These are phyloP conservation scores for Rhizopogon salebrosus DNA, from an alignment of 768 basidiomycete species.

Conservation along the genomic window DNA sequence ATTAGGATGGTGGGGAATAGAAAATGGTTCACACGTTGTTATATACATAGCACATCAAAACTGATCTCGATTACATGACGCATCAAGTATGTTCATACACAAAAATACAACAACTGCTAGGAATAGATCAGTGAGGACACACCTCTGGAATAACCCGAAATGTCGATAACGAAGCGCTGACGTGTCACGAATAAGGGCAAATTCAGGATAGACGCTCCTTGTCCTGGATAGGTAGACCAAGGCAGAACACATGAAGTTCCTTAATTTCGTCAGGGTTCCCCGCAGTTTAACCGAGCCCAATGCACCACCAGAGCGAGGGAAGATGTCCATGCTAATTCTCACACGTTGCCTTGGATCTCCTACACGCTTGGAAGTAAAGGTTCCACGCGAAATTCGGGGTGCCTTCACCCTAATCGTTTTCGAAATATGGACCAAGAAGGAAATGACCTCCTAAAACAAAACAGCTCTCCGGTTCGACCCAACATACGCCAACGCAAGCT, in stretches of 20 bases:
- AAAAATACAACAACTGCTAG: conserved; percentile 4
- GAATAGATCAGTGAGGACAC: neutral
- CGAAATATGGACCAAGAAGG: conserved; percentile 30
- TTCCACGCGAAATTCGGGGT: conserved; percentile 20
- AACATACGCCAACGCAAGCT: conserved; percentile 33
- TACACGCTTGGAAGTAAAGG: neutral
- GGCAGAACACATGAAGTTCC: neutral
- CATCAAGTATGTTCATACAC: neutral
- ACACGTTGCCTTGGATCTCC: neutral
- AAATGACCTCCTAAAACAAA: conserved; percentile 31
- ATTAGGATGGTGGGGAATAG: conserved; percentile 70
- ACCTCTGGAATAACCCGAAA: neutral
- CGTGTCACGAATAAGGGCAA: neutral
- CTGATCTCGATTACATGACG: conserved; percentile 1
- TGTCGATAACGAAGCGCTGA: neutral
- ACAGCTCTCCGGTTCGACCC: conserved; percentile 31
- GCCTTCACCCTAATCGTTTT: conserved; percentile 26
- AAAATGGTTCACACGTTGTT: conserved; percentile 39
- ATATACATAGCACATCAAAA: conserved; percentile 17
- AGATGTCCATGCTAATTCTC: neutral
- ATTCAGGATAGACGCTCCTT: neutral
- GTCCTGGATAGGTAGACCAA: neutral
- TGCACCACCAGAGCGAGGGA: neutral
- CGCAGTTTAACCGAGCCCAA: neutral
- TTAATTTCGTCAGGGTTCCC: neutral